Evolutionary conservation across 1,284 basidiomycete species (phyloP), one percentile per base, ranked within the genome.

Genomic region (Boletellus dicymbophilus): DNA sequence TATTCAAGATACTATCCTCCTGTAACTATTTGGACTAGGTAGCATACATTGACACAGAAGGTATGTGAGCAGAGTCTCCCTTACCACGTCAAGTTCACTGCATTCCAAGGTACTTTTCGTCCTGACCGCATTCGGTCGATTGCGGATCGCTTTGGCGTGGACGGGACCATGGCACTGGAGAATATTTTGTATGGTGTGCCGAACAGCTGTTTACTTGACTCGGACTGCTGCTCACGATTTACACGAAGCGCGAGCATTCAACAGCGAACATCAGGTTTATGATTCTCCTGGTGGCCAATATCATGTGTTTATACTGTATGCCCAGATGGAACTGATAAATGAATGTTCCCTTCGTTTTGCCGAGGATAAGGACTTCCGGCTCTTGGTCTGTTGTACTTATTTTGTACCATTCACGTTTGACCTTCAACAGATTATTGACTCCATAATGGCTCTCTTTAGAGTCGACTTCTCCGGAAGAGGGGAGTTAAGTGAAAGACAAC

Each of bases 381-480:
- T 93, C 28, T 70, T 93, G 59, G 89, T 88, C 58, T 22, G 64
- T 16, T 42, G 46, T 30, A 21, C 21, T 15, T n/a, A 33, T 33
- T 27, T 26, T n/a, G 28, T 21, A 13, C 37, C 7, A 25, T 22
- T 15, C 26, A 44, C 11, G 39, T 37, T 33, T 66, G 16, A 69
- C 26, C 21, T 42, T 56, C 18, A 49, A 25, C 55, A 93, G 90
- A 91, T 97, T 54, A 84, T 93, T 25, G 92, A 98, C 66, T 94
- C 90, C 57, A 95, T 97, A 58, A 95, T 98, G 90, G 95, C 95
- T 26, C 77, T 96, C 10, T 97, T 97, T 71, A 84, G 94, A 12
- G 91, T 93, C 18, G 95, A 97, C 69, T 97, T 79, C 66, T 92
- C 90, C 6, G 95, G 94, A 11, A 76, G 94, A 72, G 95, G 95